Conservation (phyloP, 148 eudicot genomes). For the Rhododendron mucronatum region DNA sequence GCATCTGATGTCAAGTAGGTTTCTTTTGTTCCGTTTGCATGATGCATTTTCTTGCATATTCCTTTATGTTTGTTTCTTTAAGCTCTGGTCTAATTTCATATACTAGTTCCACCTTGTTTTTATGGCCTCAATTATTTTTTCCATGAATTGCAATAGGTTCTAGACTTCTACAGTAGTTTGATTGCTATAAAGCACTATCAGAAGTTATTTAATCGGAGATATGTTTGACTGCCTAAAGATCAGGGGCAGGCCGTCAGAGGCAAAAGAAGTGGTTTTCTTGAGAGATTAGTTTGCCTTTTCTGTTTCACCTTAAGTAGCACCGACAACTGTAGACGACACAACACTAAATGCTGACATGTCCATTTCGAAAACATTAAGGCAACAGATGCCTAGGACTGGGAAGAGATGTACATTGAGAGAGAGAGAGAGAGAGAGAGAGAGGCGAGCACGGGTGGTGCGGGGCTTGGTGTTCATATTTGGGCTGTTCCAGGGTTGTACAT, state of each 20-base stretch:
- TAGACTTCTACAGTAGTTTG: background rate
- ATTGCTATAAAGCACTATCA: background rate
- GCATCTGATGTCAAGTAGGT: constrained; percentile 95
- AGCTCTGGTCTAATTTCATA: constrained; percentile 63
- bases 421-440: background rate
- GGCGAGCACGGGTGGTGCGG: background rate
- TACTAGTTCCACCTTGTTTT: constrained; percentile 36
- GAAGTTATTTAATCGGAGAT: background rate
- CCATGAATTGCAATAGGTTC: background rate
- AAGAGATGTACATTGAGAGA: background rate
- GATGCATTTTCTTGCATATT: background rate
- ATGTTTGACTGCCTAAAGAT: background rate
- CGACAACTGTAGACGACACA: background rate
- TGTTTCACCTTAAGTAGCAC: background rate
- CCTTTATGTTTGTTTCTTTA: constrained; percentile 1
- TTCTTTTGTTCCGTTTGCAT: background rate
- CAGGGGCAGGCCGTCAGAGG: background rate
- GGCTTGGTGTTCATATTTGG: background rate
- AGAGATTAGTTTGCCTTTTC: background rate
- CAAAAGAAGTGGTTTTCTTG: background rate
- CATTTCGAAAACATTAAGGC: background rate
- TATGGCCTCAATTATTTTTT: constrained; percentile 31
- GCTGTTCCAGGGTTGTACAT: background rate
- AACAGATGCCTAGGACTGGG: background rate
- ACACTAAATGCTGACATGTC: background rate